These are phyloP conservation scores for Beta vulgaris DNA, from an alignment of 148 eudicot species.

Conservation along the genomic window DNA sequence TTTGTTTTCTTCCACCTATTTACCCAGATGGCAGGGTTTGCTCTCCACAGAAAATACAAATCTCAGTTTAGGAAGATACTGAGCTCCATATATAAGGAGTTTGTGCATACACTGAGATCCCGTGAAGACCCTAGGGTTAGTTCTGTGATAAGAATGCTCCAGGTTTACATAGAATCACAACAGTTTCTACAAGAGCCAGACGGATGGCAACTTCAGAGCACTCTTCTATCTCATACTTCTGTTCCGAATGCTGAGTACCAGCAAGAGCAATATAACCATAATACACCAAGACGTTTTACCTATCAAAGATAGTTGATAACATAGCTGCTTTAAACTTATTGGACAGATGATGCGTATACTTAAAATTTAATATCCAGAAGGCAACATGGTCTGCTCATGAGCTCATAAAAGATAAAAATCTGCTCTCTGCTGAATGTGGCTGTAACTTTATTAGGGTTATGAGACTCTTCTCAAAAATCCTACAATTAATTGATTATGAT, in stretches of 20 bases:
- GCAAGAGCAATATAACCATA: slow-evolving; percentile 14
- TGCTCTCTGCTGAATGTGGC: background rate
- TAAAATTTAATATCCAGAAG: background rate
- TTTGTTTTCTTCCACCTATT: background rate
- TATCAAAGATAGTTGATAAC: slow-evolving; percentile 12
- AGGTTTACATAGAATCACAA: slow-evolving; percentile 51
- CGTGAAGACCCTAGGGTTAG: slow-evolving; percentile 36
- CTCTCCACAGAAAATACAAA: slow-evolving; percentile 59
- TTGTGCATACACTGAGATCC: slow-evolving; percentile 41
- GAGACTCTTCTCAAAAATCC: no score
- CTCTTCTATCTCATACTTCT: slow-evolving; percentile 29
- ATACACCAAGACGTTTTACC: slow-evolving; percentile 16
- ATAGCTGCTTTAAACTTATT: background rate
- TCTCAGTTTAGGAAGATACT: slow-evolving; percentile 70
- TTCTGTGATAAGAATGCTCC: slow-evolving; percentile 37
- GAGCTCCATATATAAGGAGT: slow-evolving; percentile 45
- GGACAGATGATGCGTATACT: no score
- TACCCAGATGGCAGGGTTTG: slow-evolving; percentile 83
- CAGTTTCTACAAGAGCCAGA: slow-evolving; percentile 60
- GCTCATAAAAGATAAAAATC: no score
- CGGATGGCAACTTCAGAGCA: slow-evolving; percentile 51
- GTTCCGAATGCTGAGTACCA: slow-evolving; percentile 12
- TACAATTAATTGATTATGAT: no score
- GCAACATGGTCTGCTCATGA: background rate
- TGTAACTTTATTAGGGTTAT: no score